Conservation (phyloP, 2,329 filamentous ascomycete species). For the Xylariaceae sp. region DNA sequence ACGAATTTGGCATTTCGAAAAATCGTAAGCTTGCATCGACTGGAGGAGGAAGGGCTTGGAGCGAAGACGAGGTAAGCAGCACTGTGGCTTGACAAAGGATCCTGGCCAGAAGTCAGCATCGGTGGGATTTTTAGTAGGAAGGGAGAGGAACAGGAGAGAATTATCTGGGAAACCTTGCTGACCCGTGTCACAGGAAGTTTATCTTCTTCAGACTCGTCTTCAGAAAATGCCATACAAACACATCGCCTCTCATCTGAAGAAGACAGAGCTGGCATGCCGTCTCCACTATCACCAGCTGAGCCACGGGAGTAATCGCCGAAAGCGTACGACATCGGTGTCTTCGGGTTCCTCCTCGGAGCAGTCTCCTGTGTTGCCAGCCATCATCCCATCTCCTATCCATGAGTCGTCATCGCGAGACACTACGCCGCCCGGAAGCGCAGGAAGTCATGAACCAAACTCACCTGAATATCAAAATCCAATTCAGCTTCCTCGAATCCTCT, state of each 20-base stretch:
- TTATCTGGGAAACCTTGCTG: conserved; percentile 12
- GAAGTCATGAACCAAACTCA: conserved; percentile 43
- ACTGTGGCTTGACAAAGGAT: background rate
- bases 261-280: conserved; percentile 82
- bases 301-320: conserved; percentile 75
- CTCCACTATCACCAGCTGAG: conserved; percentile 84
- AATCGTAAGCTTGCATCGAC: conserved; percentile 65
- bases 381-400: conserved; percentile 48
- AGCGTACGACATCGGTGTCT: conserved; percentile 68
- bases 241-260: conserved; percentile 79
- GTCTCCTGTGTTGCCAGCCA: conserved; percentile 47
- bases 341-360: conserved; percentile 57
- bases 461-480: conserved; percentile 40
- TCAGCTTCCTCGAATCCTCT: conserved; percentile 53
- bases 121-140: conserved; percentile 1
- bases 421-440: conserved; percentile 44
- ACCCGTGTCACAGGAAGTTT: conserved; percentile 59
- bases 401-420: conserved; percentile 46
- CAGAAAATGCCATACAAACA: conserved; percentile 92
- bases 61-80: conserved; percentile 70
- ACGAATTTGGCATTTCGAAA: conserved; percentile 59
- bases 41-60: conserved; percentile 77
- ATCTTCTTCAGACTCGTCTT: conserved; percentile 76
- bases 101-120: background rate
- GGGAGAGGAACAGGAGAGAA: background rate